Evolutionary conservation across 2,329 filamentous ascomycete species (phyloP).

Genomic region (Pleoardoris graminearum): DNA sequence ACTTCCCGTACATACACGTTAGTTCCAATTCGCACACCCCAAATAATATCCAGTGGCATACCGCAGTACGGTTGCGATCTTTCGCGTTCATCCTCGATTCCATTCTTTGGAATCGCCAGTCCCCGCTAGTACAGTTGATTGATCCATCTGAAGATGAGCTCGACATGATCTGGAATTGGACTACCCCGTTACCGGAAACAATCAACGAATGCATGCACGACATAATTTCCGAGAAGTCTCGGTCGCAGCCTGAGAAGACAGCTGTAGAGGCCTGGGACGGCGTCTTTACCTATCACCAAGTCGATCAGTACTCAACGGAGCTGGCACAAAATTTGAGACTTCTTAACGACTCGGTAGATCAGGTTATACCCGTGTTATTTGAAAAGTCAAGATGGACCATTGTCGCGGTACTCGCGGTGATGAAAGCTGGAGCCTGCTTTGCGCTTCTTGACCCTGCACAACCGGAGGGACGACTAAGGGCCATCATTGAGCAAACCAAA

Average conservation of each 20-base stretch:
- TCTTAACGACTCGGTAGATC: constrained; percentile 29
- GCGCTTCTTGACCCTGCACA: constrained; percentile 43
- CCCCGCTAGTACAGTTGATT: constrained; percentile 20
- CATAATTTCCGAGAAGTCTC: constrained; percentile 48
- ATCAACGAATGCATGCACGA: constrained; percentile 54
- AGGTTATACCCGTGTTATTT: constrained; percentile 45
- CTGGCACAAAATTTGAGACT: constrained; percentile 33
- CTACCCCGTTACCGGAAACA: constrained; percentile 49
- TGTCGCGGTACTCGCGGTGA: constrained; percentile 45
- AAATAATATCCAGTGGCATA: constrained; percentile 50
- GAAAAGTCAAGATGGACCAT: constrained; percentile 47
- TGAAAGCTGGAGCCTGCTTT: constrained; percentile 47
- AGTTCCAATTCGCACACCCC: constrained; percentile 49
- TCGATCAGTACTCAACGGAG: constrained; percentile 38
- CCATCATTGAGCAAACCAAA: constrained; percentile 37
- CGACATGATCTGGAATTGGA: constrained; percentile 54
- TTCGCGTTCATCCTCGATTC: constrained; percentile 43
- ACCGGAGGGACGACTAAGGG: constrained; percentile 38
- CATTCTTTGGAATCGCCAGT: constrained; percentile 39
- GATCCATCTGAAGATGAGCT: constrained; percentile 45
- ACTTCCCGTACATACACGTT: constrained; percentile 36
- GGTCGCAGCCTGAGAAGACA: constrained; percentile 37
- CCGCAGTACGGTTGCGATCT: constrained; percentile 49
- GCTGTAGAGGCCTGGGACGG: constrained; percentile 48
- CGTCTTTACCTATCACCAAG: constrained; percentile 39